These are phyloP conservation scores for Hebeloma cylindrosporum DNA, from an alignment of 768 basidiomycete species.

Conservation along the genomic window DNA sequence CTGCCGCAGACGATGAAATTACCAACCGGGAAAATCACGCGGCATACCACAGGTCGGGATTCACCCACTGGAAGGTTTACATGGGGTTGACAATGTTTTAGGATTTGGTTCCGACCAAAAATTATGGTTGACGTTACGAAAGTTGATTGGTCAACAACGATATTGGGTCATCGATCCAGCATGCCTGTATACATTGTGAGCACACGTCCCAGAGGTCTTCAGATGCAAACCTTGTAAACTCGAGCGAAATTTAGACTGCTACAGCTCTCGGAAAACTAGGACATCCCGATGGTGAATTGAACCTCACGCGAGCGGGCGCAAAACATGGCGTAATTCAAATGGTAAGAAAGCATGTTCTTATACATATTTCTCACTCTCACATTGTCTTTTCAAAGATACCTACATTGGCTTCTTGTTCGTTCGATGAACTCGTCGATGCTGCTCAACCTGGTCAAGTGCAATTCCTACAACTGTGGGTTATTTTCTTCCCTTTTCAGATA, in stretches of 20 bases:
- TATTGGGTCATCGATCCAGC: slow-evolving; percentile 58
- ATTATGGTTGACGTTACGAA: slow-evolving; percentile 78
- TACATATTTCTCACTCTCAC: not conserved
- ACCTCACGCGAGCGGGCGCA: slow-evolving; percentile 84
- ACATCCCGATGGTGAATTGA: slow-evolving; percentile 93
- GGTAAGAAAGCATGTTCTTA: slow-evolving; percentile 21
- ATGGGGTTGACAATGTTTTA: slow-evolving; percentile 23
- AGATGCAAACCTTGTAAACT: not conserved
- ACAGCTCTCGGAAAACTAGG: slow-evolving; percentile 95
- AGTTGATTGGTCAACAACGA: slow-evolving; percentile 81
- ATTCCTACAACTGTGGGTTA: slow-evolving; percentile 75
- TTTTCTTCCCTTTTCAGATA: not conserved
- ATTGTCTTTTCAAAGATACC: slow-evolving; percentile 70
- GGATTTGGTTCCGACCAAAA: slow-evolving; percentile 88
- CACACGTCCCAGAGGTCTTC: not conserved
- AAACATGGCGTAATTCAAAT: slow-evolving; percentile 54
- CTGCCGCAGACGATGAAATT: slow-evolving; percentile 97
- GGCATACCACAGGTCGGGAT: slow-evolving; percentile 78
- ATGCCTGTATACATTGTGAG: slow-evolving; percentile 49
- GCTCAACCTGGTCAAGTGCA: slow-evolving; percentile 75
- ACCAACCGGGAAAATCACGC: slow-evolving; percentile 87
- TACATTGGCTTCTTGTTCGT: slow-evolving; percentile 90
- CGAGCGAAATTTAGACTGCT: slow-evolving; percentile 44
- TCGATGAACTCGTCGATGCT: slow-evolving; percentile 89
- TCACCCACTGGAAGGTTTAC: not conserved